Evolutionary conservation across 2,329 filamentous ascomycete genomes (phyloP), one percentile per base, ranked within the genome.

Genomic region (Penicillium sp.): DNA sequence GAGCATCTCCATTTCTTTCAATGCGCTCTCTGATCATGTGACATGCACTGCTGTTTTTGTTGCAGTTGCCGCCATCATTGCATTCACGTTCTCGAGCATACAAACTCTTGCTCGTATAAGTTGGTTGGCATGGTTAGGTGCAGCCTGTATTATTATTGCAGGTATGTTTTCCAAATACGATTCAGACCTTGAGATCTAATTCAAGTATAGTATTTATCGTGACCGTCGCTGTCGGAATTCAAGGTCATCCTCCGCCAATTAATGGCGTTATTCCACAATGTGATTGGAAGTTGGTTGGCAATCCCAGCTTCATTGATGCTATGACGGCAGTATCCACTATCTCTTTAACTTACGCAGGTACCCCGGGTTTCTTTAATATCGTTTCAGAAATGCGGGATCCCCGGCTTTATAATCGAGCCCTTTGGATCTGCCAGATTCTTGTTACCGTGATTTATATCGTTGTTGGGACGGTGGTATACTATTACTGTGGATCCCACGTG

Each of bases 401-500:
- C 1, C 53, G 52, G 8, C 51, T 69, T n/a, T 74, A 69, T 46
- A 66, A 61, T 19, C 62, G 66, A 28, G 59, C 70, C 1, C 56
- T 73, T 3, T 62, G 68, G 28, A 45, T 61, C 9, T 68, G 67
- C 1, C 74, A 73, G 44, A 28, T 70, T 19, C 31, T 58, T 10
- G 67, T 77, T 21, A 67, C 64, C 1, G 58, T 63, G 11, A 50
- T 69, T 3, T 75, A 76, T 28, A 59, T 71, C 18, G 58, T 66
- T 6, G 67, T 76, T 28, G 68, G 69, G 6, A 55, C 66, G 7
- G 70, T 79, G 0, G 72, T 80, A 1, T 80, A 79, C 63, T 73
- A 71, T 55, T 79, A 64, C 58, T 78, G 75, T 51, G 77, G 77
- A 2, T 73, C 71, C 0, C 75, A 69, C 43, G 74, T 80, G 7